Base-by-base conservation (phyloP, 2,329 filamentous ascomycete species). In the Curvularia hawaiiensis region DNA sequence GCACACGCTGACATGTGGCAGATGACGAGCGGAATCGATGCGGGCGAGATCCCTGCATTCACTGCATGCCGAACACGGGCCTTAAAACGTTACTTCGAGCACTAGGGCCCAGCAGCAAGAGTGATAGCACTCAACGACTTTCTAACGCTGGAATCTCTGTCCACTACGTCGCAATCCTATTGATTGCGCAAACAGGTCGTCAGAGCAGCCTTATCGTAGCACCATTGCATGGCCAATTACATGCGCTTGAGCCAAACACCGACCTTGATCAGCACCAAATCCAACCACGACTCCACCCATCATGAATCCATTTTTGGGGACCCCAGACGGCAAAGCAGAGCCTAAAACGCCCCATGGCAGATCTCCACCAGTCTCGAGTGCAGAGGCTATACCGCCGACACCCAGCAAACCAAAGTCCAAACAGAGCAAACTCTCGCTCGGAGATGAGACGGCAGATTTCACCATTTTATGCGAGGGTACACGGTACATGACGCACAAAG, bases 381-480 rank as follows among this genome's bases (percentile, higher is more conserved):
- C 18, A 20, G 30, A 31, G 0, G 24, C 10, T 1, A 10, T 43
- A 5, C 52, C 52, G 14, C 47, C n/a, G 16, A 55, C 47, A 11
- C 52, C 52, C 28, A 50, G 5, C 11, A 55, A 55, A 22, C 47
- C 52, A 8, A 55, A 51, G n/a, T 39, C 3, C 14, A 45, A 45
- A 30, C 38, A 44, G 3, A 47, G 12, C 0, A 55, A 18, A 20
- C 28, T 40, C 7, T 30, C 41, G 12, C 30, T 54, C 5, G 28
- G 52, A 11, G 54, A 60, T 38, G 51, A 50, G 4, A 50, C 54
- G 4, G 33, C 48, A n/a, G 58, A 61, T 31, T 61, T 61, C 14
- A 31, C 55, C 9, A 20, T 61, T 9, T 20, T 50, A 30, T 61
- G 58, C 45, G 40, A 52, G 20, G 48, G 55, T 3, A 24, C 6